These are phyloP conservation scores for Leccinum ambiguum DNA, from an alignment of 1,284 basidiomycete genomes.

Conservation along the genomic window DNA sequence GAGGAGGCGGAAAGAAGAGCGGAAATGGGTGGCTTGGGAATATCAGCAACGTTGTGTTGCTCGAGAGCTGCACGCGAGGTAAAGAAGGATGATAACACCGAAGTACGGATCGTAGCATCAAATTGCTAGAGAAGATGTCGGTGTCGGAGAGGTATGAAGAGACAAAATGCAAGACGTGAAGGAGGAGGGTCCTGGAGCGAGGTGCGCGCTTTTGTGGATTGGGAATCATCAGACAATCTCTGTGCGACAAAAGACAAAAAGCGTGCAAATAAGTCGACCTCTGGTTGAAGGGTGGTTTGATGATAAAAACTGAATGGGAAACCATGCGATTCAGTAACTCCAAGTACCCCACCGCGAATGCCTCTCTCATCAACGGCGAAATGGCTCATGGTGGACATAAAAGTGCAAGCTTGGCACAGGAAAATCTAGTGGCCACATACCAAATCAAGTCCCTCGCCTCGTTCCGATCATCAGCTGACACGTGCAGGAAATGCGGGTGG, in stretches of 20 bases:
- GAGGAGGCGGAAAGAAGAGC: constrained; percentile 76
- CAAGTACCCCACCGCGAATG: neutral
- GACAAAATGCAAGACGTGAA: constrained; percentile 78
- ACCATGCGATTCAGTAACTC: too few relatives aligned
- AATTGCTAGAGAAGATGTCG: constrained; percentile 80
- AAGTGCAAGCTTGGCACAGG: constrained; percentile 7
- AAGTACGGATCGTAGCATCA: constrained; percentile 74
- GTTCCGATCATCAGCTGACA: constrained; percentile 23
- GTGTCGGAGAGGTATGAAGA: constrained; percentile 70
- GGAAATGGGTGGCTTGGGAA: constrained; percentile 67
- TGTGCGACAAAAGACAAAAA: constrained; percentile 77
- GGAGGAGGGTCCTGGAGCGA: constrained; percentile 51
- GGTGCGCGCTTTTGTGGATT: constrained; percentile 56
- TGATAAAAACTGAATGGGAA: constrained; percentile 15
- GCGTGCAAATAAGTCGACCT: constrained; percentile 75
- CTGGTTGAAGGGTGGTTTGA: constrained; percentile 59
- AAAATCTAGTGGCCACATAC: constrained; percentile 14
- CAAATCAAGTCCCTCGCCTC: constrained; percentile 11
- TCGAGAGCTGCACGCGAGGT: constrained; percentile 75
- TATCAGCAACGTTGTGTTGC: constrained; percentile 52
- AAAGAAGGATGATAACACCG: constrained; percentile 82
- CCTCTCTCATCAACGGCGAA: constrained; percentile 7
- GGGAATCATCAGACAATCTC: constrained; percentile 54
- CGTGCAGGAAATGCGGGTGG: constrained; percentile 34
- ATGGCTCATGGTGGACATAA: constrained; percentile 12